Evolutionary conservation across 1,284 basidiomycete species (phyloP).

Genomic region (Cerioporus squamosus): DNA sequence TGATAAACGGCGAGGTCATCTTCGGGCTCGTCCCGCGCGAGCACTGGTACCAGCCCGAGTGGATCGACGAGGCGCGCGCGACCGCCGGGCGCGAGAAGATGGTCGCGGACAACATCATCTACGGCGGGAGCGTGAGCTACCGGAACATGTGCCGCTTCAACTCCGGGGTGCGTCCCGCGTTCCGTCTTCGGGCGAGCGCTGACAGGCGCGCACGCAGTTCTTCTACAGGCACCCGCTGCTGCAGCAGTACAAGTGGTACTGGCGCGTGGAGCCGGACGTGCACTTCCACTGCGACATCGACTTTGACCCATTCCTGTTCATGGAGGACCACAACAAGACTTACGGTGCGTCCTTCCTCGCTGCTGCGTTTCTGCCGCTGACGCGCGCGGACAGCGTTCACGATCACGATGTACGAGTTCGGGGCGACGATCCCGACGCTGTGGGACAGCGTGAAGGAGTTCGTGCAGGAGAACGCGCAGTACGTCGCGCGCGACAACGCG

Average conservation of each 20-base stretch:
- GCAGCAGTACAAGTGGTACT: constrained; percentile 35
- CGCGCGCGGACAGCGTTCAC: constrained; percentile 55
- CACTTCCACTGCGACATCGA: constrained; percentile 77
- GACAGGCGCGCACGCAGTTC: constrained; percentile 35
- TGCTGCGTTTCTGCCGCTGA: too few relatives aligned
- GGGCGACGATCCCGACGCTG: constrained; percentile 74
- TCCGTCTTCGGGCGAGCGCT: constrained; percentile 23
- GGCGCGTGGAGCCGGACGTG: constrained; percentile 56
- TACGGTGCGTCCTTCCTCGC: constrained; percentile 47
- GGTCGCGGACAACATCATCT: constrained; percentile 81
- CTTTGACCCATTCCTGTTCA: constrained; percentile 77
- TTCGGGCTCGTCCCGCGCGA: constrained; percentile 59
- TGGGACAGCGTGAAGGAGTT: constrained; percentile 79
- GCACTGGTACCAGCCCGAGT: constrained; percentile 87
- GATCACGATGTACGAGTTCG: constrained; percentile 78
- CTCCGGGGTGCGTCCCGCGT: constrained; percentile 58
- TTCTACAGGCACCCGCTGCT: constrained; percentile 68
- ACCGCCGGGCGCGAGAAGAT: constrained; percentile 70
- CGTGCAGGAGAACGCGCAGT: constrained; percentile 61
- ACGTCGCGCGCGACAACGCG: constrained; percentile 67
- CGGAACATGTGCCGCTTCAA: constrained; percentile 67
- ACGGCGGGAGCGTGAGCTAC: constrained; percentile 66
- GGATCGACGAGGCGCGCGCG: constrained; percentile 83
- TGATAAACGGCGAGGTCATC: constrained; percentile 42
- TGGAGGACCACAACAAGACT: constrained; percentile 75